Evolutionary conservation across 1,139 yeast genomes (phyloP).

Genomic region (Yamadazyma oceani): DNA sequence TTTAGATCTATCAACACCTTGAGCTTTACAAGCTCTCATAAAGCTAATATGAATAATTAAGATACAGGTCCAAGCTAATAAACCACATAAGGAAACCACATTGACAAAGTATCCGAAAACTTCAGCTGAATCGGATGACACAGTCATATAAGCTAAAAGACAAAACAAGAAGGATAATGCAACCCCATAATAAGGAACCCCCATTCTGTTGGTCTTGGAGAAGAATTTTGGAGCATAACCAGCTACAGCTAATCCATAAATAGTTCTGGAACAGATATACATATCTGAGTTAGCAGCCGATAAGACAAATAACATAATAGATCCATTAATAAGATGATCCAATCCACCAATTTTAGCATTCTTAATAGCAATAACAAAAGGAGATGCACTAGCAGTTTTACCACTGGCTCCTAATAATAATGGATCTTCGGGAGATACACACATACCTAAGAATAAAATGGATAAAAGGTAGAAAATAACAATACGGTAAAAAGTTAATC

Average conservation of each 20-base stretch:
- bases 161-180: constrained; percentile 45
- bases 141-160: constrained; percentile 64
- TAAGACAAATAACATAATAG: constrained; percentile 45
- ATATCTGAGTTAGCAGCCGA: constrained; percentile 51
- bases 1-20: constrained; percentile 42
- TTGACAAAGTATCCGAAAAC: constrained; percentile 69
- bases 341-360: constrained; percentile 43
- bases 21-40: constrained; percentile 64
- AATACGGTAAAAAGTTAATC: constrained; percentile 74
- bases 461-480: constrained; percentile 66
- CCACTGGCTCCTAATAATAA: constrained; percentile 42
- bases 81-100: constrained; percentile 71
- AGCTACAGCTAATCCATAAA: constrained; percentile 45
- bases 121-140: constrained; percentile 48
- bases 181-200: constrained; percentile 41
- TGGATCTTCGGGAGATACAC: constrained; percentile 71
- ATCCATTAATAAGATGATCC: constrained; percentile 47
- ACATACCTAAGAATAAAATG: constrained; percentile 68
- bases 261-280: constrained; percentile 48
- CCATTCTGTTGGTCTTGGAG: constrained; percentile 36
- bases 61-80: constrained; percentile 69
- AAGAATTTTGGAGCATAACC: constrained; percentile 56
- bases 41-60: constrained; percentile 63
- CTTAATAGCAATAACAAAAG: constrained; percentile 57
- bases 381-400: constrained; percentile 72